Base-by-base conservation (phyloP, 2,329 filamentous ascomycete genomes). In the Botrytis hyacinthi region DNA sequence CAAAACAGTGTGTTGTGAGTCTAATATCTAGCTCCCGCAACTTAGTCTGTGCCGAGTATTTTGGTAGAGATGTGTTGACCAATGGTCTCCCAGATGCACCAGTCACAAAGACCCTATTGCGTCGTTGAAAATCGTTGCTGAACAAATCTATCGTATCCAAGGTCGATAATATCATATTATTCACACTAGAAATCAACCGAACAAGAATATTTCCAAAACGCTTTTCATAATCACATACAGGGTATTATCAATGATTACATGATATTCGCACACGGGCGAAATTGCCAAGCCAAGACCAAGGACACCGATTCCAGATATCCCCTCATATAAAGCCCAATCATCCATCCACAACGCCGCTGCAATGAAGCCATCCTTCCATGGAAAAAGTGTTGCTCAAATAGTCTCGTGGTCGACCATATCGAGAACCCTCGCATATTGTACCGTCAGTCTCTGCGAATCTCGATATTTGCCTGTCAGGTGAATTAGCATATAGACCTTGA, bases 371-470 rank as follows among this genome's bases (percentile, higher is more conserved):
- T 69, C 48, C 66, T 42, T 57, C 48, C 66, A 44, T 57, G 12
- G 18, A 69, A 10, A 29, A 57, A 32, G 0, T 2, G 22, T 69
- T 32, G 48, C n/a, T 69, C 48, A 69, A 26, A 65, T 51, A 61
- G 60, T 72, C 16, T 80, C 79, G 32, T 80, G 79, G 62, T 79
- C 78, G 54, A 78, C 77, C 78, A 93, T 84, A 73, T 92, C 92
- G 35, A 97, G 85, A n/a, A 94, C 85, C 76, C 93, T 90, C 20
- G 95, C 95, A 82, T 98, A 98, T 76, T 97, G 95, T 40, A 98
- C 93, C n/a, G 94, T 97, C 60, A 98, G 88, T 40, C 96, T 89
- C 82, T 99, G 96, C 44, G 99, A 86, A 81, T 98, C 97, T 73
- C 96, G 91, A 83, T 96, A 95, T 90, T 98, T 98, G 74, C 94